Evolutionary conservation across 345 rosid species (phyloP), one percentile per base, ranked within the genome.

Genomic region (Noccaea caerulescens): DNA sequence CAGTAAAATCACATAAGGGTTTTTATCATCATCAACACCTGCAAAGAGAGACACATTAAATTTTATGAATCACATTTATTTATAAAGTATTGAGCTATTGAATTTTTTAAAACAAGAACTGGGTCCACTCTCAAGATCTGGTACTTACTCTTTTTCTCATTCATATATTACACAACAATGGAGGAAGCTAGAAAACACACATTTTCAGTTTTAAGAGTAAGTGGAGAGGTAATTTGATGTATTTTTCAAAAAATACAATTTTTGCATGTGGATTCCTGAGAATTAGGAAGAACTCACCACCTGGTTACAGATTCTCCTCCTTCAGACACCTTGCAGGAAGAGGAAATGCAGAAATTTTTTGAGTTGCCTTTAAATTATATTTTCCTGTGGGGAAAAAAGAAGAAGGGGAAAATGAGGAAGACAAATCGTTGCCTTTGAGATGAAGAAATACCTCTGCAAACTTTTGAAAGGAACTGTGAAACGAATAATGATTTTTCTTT

Each of bases 361-460:
- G 9, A 54, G 16, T 30, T 27, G 45, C 7, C 20, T 51, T 38
- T 11, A 0, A 13, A 43, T 10, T 14, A 10, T n/a, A 18, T 42
- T 44, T 68, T 54, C 56, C 32, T 37, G 65, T 6, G 36, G 50
- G 12, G 12, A 58, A 54, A 60, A 6, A 72, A 39, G 42, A 14
- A 56, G 23, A 65, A 42, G 10, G 34, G n/a, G 12, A 62, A 51
- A 51, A 49, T 27, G 64, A 76, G 34, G 34, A 76, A 51, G 46
- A 64, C 12, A 70, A 42, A 63, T 57, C 5, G 71, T 76, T 76
- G 50, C 3, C 80, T 76, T 76, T 76, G 72, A 70, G 76, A 64
- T 64, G 76, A 76, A 76, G 76, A 76, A 50, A 76, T 69, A 70
- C 76, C 49, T 70, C 76, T 70, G 71, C 76, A 56, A 63, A 56